Evolutionary conservation across 2,329 filamentous ascomycete species (phyloP), one percentile per base, ranked within the genome.

Genomic region (Colletotrichum australisinense): DNA sequence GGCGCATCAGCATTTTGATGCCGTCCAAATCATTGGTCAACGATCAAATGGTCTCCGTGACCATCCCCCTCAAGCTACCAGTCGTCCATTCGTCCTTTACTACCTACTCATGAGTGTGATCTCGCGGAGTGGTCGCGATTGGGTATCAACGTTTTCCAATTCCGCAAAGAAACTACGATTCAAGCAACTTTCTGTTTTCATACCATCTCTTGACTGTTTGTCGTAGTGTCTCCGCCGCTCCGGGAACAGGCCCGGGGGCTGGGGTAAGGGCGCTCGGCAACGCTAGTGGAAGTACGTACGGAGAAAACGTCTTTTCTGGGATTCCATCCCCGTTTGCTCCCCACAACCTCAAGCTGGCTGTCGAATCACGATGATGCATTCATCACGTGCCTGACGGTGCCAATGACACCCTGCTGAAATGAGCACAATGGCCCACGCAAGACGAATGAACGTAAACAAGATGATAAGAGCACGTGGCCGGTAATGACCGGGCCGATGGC

Each of bases 401-500:
- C 24, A 70, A 53, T 70, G 26, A 62, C 14, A 62, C 60, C 4
- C 32, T 64, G 22, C 66, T 30, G 5, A 46, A 32, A 56, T 42
- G 32, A 46, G 67, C 46, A 65, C 30, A 46, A 32, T 28, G 28
- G n/a, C 38, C 67, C 28, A 49, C 32, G 32, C 7, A 30, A 28
- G 35, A 52, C n/a, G 9, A 24, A 4, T 28, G 22, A 49, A 52
- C 0, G 60, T 55, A 55, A 64, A 59, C 53, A 56, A 55, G 2
- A 59, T 8, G 66, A 64, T 59, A 63, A 49, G 38, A 28, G 65
- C 69, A 69, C 69, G 59, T 72, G 69, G 53, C 59, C 42, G 53
- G 53, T 6, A 58, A 59, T 53, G 42, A 46, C 66, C 59, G 58
- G 69, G 8, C 59, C 52, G 66, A 49, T 6, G n/a, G 1, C 8